A percentile compares a stretch with the other conserved stretches of the same genome.
Evolutionary conservation across 2,329 filamentous ascomycete species (phyloP).

Genomic region (Cadophora sp.): DNA sequence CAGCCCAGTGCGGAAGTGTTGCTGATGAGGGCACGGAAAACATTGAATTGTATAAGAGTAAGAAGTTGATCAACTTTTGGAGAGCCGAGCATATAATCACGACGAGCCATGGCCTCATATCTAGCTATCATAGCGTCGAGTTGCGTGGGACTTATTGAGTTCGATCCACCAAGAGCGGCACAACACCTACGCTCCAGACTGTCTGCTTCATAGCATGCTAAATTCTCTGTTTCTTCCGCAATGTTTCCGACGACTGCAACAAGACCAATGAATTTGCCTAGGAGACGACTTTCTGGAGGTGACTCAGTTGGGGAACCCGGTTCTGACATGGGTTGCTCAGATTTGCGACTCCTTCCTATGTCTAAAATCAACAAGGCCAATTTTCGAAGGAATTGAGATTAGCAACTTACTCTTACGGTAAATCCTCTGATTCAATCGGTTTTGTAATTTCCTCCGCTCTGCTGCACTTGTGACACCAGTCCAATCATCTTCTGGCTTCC

Average conservation of each 20-base stretch:
- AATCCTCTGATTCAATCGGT: no score
- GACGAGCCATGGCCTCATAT: not conserved
- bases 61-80: not conserved
- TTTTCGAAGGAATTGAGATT: no score
- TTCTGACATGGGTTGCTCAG: no score
- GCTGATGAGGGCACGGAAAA: not conserved
- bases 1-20: not conserved
- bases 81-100: not conserved
- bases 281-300: no score
- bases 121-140: not conserved
- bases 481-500: no score
- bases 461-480: no score
- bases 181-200: no score
- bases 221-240: not conserved
- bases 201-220: no score
- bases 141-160: not conserved
- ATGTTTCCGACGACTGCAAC: not conserved
- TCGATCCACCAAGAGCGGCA: not conserved
- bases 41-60: not conserved
- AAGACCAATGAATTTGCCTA: not conserved
- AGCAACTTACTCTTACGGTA: no score
- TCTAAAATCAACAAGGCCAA: no score
- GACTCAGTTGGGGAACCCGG: conserved; percentile 22
- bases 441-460: no score
- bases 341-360: no score